Evolutionary conservation across 345 rosid genomes (phyloP).

Genomic region (Luvunga scandens): DNA sequence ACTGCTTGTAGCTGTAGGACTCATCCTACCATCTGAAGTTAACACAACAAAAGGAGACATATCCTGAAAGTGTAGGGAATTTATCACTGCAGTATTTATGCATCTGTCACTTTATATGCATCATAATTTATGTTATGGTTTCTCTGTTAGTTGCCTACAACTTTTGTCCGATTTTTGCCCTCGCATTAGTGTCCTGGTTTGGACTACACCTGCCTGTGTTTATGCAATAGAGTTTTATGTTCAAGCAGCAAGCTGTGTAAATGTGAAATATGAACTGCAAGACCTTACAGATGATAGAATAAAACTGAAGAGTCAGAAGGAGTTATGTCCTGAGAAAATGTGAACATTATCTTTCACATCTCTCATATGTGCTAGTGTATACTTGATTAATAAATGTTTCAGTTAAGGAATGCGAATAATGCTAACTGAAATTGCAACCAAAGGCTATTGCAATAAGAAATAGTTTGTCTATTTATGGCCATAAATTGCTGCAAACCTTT

Average conservation of each 20-base stretch:
- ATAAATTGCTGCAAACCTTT: not conserved
- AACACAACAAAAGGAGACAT: slow-evolving; percentile 1
- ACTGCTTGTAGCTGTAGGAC: not conserved
- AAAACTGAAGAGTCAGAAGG: not conserved
- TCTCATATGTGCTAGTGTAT: not conserved
- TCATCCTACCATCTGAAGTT: not conserved
- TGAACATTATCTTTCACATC: not conserved
- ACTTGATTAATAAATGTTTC: not conserved
- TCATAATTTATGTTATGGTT: not conserved
- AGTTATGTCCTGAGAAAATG: not conserved
- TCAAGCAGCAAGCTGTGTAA: not conserved
- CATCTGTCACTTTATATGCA: not conserved
- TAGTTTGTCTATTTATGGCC: not conserved
- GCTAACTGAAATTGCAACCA: not conserved
- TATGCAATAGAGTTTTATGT: not conserved
- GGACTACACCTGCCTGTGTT: not conserved
- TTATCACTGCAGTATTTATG: not conserved
- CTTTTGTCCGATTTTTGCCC: not conserved
- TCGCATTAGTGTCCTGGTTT: not conserved
- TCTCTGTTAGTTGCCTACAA: not conserved
- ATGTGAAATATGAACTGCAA: not conserved
- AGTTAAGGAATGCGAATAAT: not conserved
- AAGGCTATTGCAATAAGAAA: not conserved
- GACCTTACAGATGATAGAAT: not conserved
- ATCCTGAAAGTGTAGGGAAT: not conserved